phyloP scores from a whole-genome alignment of 106 monocot species.

The Apostasia ramifera region DNA sequence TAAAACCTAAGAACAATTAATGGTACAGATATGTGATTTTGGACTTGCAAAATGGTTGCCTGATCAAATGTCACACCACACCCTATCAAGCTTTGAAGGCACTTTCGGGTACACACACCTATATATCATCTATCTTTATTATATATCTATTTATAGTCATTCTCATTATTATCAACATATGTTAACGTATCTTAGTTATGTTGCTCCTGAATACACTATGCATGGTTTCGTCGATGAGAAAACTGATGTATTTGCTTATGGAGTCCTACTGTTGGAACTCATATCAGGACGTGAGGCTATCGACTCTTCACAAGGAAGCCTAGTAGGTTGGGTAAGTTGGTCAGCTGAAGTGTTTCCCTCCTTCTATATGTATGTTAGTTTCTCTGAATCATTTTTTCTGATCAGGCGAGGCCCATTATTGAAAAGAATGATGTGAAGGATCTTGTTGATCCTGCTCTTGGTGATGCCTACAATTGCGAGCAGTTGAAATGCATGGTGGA shows the following conservation, averaged over 20 bases:
- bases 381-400: not conserved
- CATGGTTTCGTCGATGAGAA: constrained; percentile 83
- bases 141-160: too few species aligned
- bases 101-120: constrained; percentile 50
- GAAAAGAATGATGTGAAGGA: constrained; percentile 27
- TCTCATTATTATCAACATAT: too few species aligned
- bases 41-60: constrained; percentile 91
- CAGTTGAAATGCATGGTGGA: constrained; percentile 24
- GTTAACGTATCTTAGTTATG: constrained; percentile 34
- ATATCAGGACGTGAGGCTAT: constrained; percentile 64
- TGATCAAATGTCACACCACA: constrained; percentile 60
- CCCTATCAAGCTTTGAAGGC: constrained; percentile 53
- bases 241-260: constrained; percentile 72
- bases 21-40: constrained; percentile 80
- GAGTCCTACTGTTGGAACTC: constrained; percentile 74
- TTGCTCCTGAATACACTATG: constrained; percentile 72
- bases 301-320: constrained; percentile 43
- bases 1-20: not conserved
- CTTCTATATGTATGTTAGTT: not conserved
- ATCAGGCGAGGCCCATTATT: constrained; percentile 64
- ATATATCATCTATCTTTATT: too few species aligned
- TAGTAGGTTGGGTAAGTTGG: constrained; percentile 63
- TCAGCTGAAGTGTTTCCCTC: not conserved
- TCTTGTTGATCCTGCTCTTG: constrained; percentile 51
- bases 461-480: constrained; percentile 24